Evolutionary conservation across 164 flowering plant species (phyloP), one percentile per base, ranked within the genome.

Genomic region (Vitis rotundifolia): DNA sequence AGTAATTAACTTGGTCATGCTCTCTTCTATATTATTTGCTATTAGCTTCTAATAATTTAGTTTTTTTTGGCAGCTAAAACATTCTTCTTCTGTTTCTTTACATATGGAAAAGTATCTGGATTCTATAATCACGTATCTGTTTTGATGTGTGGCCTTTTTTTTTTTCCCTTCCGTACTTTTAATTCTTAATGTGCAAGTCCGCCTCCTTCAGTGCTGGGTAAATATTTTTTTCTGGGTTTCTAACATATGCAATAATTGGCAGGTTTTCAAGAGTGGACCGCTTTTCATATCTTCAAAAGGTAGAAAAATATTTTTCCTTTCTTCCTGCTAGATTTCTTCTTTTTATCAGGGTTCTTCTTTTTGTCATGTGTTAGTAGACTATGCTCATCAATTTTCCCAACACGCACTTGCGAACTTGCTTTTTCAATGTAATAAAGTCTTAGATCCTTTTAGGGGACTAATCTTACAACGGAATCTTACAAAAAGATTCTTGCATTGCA

Each of bases 211-310:
- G 9, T 2, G 3, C 13, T 8, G 10, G 7, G 37, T 61, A 14
- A 29, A 18, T 6, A 37, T 37, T 37, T 37, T 49, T 60, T 61
- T 70, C 22, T 54, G 31, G 29, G 18, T 53, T 67, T 71, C 31
- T 71, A 69, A 49, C 49, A 58, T 29, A 49, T 66, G 37, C 2
- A 14, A 51, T 44, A 12, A 49, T 59, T 49, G 66, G 50, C 87
- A 94, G 98, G 94, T 94, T 71, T 94, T 94, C 87, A 94, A 94
- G 89, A 94, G 97, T 74, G 97, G 98, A 29, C 98, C 97, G 1
- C 93, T 94, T 62, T 92, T 90, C 81, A 94, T 94, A 78, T 92
- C 98, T 11, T 94, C 98, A 11, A 94, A 90, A 89, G 98, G 98
- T 94, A 54, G 62, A 86, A 71, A 10, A 49, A 12, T 18, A 26